Percentiles rank a stretch among this genome's conserved stretches.
Conservation (phyloP, 1,284 basidiomycete species). For the Cutaneotrichosporon sp. region DNA sequence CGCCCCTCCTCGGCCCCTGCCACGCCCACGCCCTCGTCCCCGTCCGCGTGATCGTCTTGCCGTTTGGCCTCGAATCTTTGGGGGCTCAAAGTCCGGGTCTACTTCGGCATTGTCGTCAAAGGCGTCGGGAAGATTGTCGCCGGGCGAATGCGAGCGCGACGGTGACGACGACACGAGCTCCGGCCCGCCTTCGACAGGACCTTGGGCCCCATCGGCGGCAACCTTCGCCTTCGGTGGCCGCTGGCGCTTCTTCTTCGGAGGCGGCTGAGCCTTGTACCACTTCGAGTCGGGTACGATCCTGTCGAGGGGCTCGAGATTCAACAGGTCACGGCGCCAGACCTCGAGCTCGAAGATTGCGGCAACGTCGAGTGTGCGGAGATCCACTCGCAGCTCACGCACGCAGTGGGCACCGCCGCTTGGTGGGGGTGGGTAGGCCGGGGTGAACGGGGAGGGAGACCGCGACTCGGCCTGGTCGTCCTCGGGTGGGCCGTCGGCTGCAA, state of each 20-base stretch:
- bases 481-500: background rate
- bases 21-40: conserved; percentile 6
- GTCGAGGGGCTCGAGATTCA: conserved; percentile 32
- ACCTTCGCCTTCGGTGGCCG: background rate
- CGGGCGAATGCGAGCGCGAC: conserved; percentile 18
- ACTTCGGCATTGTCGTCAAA: conserved; percentile 24
- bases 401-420: conserved; percentile 32
- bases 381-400: conserved; percentile 43
- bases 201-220: background rate
- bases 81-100: conserved; percentile 32
- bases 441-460: conserved; percentile 14
- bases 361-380: conserved; percentile 42
- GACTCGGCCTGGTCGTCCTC: conserved; percentile 2
- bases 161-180: background rate
- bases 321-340: conserved; percentile 38
- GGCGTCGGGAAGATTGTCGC: conserved; percentile 27
- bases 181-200: background rate
- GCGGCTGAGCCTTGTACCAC: conserved; percentile 21
- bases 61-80: too few relatives aligned
- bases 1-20: background rate
- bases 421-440: conserved; percentile 28
- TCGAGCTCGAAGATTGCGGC: conserved; percentile 44
- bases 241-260: background rate
- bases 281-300: conserved; percentile 29
- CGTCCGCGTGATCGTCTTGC: background rate